Evolutionary conservation across 768 basidiomycete species (phyloP).

Genomic region (Collybia sp.): DNA sequence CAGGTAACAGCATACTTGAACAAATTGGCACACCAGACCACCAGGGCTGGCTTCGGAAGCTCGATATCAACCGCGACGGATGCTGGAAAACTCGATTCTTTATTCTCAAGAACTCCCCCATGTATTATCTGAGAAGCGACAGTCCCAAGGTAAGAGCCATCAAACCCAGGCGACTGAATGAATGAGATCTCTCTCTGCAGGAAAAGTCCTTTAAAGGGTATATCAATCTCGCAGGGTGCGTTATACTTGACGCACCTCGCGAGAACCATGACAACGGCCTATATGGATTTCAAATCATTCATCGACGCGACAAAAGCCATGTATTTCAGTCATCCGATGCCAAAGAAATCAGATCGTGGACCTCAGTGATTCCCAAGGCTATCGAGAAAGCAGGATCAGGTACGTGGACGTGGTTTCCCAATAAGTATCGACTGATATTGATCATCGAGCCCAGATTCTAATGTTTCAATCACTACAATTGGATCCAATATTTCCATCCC

Average conservation of each 20-base stretch:
- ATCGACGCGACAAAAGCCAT: constrained; percentile 82
- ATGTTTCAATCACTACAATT: no score
- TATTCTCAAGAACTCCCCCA: constrained; percentile 84
- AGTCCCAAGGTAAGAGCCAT: constrained; percentile 47
- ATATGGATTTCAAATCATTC: constrained; percentile 93
- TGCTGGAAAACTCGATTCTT: constrained; percentile 91
- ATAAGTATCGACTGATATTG: no score
- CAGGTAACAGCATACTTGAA: constrained; percentile 73
- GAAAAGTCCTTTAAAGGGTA: constrained; percentile 97
- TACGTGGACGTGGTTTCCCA: no score
- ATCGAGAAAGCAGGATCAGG: no score
- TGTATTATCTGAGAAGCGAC: constrained; percentile 83
- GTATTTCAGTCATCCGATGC: no score
- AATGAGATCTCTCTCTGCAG: constrained; percentile 28
- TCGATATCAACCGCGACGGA: constrained; percentile 42
- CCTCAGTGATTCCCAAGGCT: no score
- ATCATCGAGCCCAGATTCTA: no score
- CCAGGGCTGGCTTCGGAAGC: constrained; percentile 94
- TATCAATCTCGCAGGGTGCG: constrained; percentile 87
- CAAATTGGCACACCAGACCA: constrained; percentile 92
- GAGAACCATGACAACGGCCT: constrained; percentile 88
- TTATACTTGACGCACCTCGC: constrained; percentile 88
- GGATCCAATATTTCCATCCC: no score
- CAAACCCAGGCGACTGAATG: background rate
- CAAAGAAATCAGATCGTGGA: no score